Evolutionary conservation across 179 eudicot species (phyloP), one percentile per base, ranked within the genome.

Genomic region (Spinacia oleracea): DNA sequence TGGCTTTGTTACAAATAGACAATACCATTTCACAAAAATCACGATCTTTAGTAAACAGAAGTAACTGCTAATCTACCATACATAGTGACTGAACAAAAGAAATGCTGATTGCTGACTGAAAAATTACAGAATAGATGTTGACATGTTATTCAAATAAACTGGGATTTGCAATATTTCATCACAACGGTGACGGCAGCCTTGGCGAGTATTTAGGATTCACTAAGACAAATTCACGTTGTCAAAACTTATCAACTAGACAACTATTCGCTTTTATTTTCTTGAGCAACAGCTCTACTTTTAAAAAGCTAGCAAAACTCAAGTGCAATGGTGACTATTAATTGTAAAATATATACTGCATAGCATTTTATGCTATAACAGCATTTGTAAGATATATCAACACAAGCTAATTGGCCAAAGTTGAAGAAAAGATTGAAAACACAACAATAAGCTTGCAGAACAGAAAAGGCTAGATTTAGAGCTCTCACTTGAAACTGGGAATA

Each of bases 401-500:
- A 42, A 42, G n/a, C 32, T 6, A 34, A 20, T n/a, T 23, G 10
- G 6, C 20, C 0, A 43, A 1, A 43, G 27, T 4, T 11, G 15
- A 35, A 35, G 5, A 23, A 42, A 23, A 43, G 32, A 69, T 38
- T 29, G 20, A 23, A 42, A 69, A 43, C 8, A 69, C 31, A 12
- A 42, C 5, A 42, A 69, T 42, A 25, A 69, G 18, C 32, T 71
- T 48, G 74, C 59, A 4, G 18, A 48, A 32, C 0, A 18, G 45
- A 20, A 51, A 29, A 55, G 18, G 69, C 66, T 43, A 34, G 56
- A 70, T 70, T 40, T 23, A 66, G 51, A 82, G 80, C 72, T 66
- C 97, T 85, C 81, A 93, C 98, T 84, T 84, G 89, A 95, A 93
- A 79, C n/a, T 88, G 45, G 97, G 95, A 77, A 95, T 84, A 77